A percentile compares a stretch with the other conserved stretches of the same genome.
phyloP scores from a whole-genome alignment of 2,329 filamentous ascomycete species.

The Aspergillus transmontanensis region DNA sequence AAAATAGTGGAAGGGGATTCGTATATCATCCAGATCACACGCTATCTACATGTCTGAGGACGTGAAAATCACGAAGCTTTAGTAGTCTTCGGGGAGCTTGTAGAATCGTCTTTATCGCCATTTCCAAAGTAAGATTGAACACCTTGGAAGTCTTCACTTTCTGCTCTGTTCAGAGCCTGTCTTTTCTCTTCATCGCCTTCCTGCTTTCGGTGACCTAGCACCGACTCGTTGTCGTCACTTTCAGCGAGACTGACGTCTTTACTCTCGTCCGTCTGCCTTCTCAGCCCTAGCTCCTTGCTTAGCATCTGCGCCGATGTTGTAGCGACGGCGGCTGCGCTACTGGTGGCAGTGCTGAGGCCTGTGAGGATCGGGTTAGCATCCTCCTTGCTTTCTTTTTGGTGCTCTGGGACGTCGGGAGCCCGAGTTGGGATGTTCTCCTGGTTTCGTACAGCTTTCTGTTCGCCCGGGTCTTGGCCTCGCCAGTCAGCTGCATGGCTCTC shows the following conservation, averaged over 20 bases:
- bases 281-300: conserved; percentile 67
- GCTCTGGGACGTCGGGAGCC: conserved; percentile 3
- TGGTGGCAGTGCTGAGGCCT: conserved; percentile 17
- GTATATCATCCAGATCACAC: neutral
- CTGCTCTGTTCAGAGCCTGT: neutral
- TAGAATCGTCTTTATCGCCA: neutral
- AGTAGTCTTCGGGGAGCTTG: neutral
- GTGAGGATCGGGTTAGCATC: conserved; percentile 14
- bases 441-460: conserved; percentile 5
- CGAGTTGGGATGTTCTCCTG: conserved; percentile 18
- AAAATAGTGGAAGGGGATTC: neutral
- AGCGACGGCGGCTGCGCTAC: conserved; percentile 17
- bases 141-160: conserved; percentile 20
- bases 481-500: conserved; percentile 74
- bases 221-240: conserved; percentile 54
- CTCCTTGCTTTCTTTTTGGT: conserved; percentile 5
- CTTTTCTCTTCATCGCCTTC: conserved; percentile 19
- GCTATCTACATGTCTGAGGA: neutral
- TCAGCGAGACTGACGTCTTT: conserved; percentile 71
- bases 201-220: conserved; percentile 17
- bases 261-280: conserved; percentile 66
- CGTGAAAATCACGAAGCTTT: neutral
- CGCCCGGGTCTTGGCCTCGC: conserved; percentile 60
- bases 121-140: conserved; percentile 36
- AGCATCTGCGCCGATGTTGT: conserved; percentile 18